Base-by-base conservation (phyloP, 164 flowering plant species). In the Magnolia kwangsiensis region DNA sequence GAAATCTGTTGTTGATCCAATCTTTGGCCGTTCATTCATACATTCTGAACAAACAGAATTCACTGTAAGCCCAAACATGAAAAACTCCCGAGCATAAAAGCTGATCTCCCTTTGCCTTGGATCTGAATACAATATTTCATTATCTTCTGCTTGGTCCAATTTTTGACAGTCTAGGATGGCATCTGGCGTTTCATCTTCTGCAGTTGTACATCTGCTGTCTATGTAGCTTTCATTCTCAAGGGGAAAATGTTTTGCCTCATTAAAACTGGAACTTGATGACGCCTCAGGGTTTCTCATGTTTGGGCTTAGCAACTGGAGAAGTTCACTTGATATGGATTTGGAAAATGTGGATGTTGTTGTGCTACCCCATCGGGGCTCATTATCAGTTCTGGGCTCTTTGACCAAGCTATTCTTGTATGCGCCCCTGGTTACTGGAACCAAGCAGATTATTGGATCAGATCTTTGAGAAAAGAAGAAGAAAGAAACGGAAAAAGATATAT, bases 1-100 rank as follows among this genome's bases (percentile, higher is more conserved):
- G 83, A 87, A 87, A 72, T 84, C 85, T 61, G 77, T 83, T 65
- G 50, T 81, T 80, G 81, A 78, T 74, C 84, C 86, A 23, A 78
- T 74, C 73, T 49, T 80, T 21, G 89, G 90, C 23, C 92, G 80
- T 64, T 61, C 80, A 49, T 85, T 89, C 63, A 66, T 68, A 85
- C 93, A 90, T n/a, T 72, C 55, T 20, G 86, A 59, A 72, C 89
- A 85, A n/a, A 75, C 63, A 19, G 85, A 81, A 69, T 82, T 75
- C 31, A 72, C 71, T 71, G 82, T 76, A 72, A 74, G 45, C 64
- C 72, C 80, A 71, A 20, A 29, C 49, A 29, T 51, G 50, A 55
- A 14, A 45, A n/a, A 50, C 2, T 58, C 78, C 45, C 51, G 68
- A 50, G 81, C 83, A 59, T 75, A 27, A 13, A 23, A 24, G 72